Evolutionary conservation across 1,139 yeast genomes (phyloP), one percentile per base, ranked within the genome.

Genomic region (Saccharomycopsis hybrid): DNA sequence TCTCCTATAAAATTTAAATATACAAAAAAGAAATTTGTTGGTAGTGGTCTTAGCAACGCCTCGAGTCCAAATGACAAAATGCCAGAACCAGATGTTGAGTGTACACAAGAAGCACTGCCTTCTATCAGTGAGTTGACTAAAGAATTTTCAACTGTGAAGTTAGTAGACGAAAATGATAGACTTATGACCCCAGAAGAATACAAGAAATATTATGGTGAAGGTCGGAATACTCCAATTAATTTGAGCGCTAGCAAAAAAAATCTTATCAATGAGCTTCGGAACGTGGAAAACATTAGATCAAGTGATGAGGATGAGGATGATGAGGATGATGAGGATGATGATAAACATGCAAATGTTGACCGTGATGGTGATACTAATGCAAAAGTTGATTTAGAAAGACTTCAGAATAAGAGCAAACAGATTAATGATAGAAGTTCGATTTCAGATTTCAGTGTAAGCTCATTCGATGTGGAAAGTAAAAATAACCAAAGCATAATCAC

Each of bases 141-240:
- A 35, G 37, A 37, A 29, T 39, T 43, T 18, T 43, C 51, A 2
- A 52, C 55, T 3, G 53, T 52, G 39, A 50, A 48, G 24, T 43
- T 52, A 24, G 55, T 52, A 4, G 50, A 52, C 30, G 44, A 31
- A 8, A 48, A 46, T 43, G 55, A 50, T 13, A 43, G 40, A 32
- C 32, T 52, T 25, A 38, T 45, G 43, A 52, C 55, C 8, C 55
- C 55, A 2, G 55, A 52, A 38, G 53, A 47, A 31, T 52, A 52
- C 40, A 50, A 45, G 32, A 46, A 45, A 8, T 33, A 24, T 24
- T 30, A 33, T 9, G 35, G 27, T 32, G 39, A 41, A 18, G 48
- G 41, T 3, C 18, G 18, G 18, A 29, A 29, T 8, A 46, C 36
- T 31, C 40, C 41, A 13, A 25, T 47, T 4, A 40, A 39, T 25